Conservation (phyloP, 768 basidiomycete genomes). For the Suillus lakei region DNA sequence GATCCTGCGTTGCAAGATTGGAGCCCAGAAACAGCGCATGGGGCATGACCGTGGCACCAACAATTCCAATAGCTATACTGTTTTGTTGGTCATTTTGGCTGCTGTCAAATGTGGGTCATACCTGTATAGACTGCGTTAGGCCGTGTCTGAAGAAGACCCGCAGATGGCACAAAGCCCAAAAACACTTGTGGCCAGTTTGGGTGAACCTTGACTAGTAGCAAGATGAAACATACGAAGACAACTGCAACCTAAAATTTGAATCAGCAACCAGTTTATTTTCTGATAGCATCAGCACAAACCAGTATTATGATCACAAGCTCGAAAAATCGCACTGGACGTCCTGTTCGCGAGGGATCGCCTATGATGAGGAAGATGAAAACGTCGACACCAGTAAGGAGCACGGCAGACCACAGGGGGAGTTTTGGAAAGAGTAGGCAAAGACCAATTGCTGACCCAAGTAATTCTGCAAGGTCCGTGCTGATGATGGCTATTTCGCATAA, state of each 20-base stretch:
- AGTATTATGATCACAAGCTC: constrained; percentile 41
- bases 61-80: constrained; percentile 41
- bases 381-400: constrained; percentile 53
- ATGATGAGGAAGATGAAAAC: constrained; percentile 52
- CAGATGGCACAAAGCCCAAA: constrained; percentile 42
- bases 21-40: constrained; percentile 62
- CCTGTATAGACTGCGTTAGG: constrained; percentile 41
- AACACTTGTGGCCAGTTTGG: constrained; percentile 49
- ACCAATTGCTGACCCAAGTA: constrained; percentile 65
- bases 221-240: constrained; percentile 39
- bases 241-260: constrained; percentile 26
- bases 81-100: constrained; percentile 21
- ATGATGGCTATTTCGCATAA: constrained; percentile 57
- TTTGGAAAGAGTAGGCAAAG: constrained; percentile 55
- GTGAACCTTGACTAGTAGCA: constrained; percentile 44
- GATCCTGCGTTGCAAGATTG: constrained; percentile 51
- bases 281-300: constrained; percentile 27
- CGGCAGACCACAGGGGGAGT: constrained; percentile 53
- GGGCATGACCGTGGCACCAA: constrained; percentile 63
- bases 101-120: constrained; percentile 16
- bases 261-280: not conserved
- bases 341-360: constrained; percentile 37
- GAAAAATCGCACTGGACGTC: constrained; percentile 43
- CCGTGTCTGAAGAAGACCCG: constrained; percentile 39
- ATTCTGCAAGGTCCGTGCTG: constrained; percentile 62